These are phyloP conservation scores for Thalassiosira sp. DNA, from an alignment of 352 stramenopile species.

Conservation along the genomic window DNA sequence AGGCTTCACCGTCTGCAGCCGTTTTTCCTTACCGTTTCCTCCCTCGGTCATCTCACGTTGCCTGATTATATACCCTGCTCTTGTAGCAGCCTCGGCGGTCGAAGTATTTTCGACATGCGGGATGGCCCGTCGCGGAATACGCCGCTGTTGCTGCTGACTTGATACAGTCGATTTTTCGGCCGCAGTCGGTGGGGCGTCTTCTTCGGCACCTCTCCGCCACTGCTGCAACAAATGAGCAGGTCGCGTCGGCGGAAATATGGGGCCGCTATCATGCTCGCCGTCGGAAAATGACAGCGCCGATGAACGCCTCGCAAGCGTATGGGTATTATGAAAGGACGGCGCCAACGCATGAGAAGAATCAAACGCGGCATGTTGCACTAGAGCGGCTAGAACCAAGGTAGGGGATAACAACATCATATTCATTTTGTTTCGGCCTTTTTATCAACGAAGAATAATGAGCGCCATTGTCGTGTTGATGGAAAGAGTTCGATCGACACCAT, in stretches of 20 bases:
- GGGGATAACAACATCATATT: constrained; percentile 14
- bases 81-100: constrained; percentile 20
- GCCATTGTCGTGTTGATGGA: background rate
- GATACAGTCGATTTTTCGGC: background rate
- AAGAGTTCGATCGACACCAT: too few species aligned
- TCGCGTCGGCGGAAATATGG: background rate
- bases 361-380: background rate
- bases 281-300: constrained; percentile 14
- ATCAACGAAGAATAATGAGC: background rate
- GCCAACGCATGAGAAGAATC: constrained; percentile 1
- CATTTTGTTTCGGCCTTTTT: background rate
- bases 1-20: background rate
- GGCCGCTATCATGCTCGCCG: background rate
- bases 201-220: background rate
- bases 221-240: background rate
- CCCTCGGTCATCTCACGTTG: background rate
- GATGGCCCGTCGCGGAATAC: constrained; percentile 27
- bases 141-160: background rate
- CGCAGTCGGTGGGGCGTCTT: background rate
- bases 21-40: background rate
- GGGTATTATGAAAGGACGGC: background rate
- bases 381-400: constrained; percentile 2
- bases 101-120: constrained; percentile 28
- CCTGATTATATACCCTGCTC: constrained; percentile 44
- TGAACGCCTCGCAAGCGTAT: background rate